Evolutionary conservation across 495 filamentous ascomycete species (phyloP).

Genomic region (Penicillium tannophilum): DNA sequence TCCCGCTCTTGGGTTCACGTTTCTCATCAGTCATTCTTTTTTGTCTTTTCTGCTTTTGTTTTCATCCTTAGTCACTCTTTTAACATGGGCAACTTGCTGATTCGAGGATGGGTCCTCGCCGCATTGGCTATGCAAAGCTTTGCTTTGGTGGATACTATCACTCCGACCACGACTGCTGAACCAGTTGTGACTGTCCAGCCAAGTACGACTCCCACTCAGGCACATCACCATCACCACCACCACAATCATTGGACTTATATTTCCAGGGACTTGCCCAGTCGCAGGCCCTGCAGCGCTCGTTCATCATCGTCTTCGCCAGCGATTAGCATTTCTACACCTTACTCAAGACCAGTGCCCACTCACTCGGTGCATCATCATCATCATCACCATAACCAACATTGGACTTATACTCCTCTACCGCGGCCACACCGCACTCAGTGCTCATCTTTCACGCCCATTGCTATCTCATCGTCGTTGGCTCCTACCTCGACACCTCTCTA

Average conservation of each 20-base stretch:
- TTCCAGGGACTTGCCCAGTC: conserved; percentile 4
- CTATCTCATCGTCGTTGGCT: conserved; percentile 1
- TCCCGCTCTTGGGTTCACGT: neutral
- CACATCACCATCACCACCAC: neutral
- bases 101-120: conserved; percentile 13
- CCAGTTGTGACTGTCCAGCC: neutral
- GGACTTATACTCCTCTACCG: conserved; percentile 1
- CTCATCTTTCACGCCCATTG: conserved; percentile 9
- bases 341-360: neutral
- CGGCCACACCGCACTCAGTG: conserved; percentile 4
- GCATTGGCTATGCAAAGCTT: conserved; percentile 2
- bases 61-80: conserved; percentile 1
- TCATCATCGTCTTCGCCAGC: conserved; percentile 7
- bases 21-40: neutral
- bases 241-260: conserved; percentile 4
- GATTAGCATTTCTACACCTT: conserved; percentile 2
- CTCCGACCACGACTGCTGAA: neutral
- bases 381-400: neutral
- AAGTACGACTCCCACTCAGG: neutral
- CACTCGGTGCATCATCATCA: neutral
- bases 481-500: conserved; percentile 5
- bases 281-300: conserved; percentile 2
- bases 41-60: neutral
- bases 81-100: conserved; percentile 2
- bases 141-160: neutral